Conservation (phyloP, 1,284 basidiomycete genomes). For the Cryptococcus floricola region DNA sequence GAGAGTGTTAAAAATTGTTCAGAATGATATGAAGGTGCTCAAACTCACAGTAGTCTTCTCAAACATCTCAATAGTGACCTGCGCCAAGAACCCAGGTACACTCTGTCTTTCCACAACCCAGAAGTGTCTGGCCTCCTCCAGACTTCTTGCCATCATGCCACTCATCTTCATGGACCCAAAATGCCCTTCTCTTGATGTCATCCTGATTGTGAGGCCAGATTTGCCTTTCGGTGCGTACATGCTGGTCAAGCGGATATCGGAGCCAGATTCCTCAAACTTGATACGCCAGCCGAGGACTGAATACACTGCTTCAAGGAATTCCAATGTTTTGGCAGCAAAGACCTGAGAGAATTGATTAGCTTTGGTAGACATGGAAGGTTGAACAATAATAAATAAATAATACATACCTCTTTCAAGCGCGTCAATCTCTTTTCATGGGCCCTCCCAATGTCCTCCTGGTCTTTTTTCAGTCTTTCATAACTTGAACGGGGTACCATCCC, state of each 20-base stretch:
- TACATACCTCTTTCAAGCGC: slow-evolving; percentile 52
- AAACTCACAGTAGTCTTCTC: slow-evolving; percentile 48
- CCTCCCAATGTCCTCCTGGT: slow-evolving; percentile 49
- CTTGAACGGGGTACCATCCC: slow-evolving; percentile 51
- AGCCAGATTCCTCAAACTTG: slow-evolving; percentile 55
- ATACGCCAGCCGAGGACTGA: slow-evolving; percentile 57
- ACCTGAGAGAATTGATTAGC: slow-evolving; percentile 24
- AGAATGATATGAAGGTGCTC: background rate
- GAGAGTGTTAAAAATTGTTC: background rate
- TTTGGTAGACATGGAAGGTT: background rate
- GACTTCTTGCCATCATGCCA: slow-evolving; percentile 45
- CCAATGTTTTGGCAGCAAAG: slow-evolving; percentile 54
- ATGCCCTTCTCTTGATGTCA: slow-evolving; percentile 50
- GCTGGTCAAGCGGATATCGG: slow-evolving; percentile 55
- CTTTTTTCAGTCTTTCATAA: slow-evolving; percentile 48
- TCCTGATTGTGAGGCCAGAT: slow-evolving; percentile 51
- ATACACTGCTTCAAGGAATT: slow-evolving; percentile 55
- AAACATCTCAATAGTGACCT: slow-evolving; percentile 53
- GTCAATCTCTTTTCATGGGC: slow-evolving; percentile 53
- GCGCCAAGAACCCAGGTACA: slow-evolving; percentile 54
- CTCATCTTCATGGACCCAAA: slow-evolving; percentile 53
- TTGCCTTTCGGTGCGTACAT: slow-evolving; percentile 54
- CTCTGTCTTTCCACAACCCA: slow-evolving; percentile 54
- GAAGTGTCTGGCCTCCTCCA: slow-evolving; percentile 52
- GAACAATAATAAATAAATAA: background rate